These are phyloP conservation scores for Silene latifolia DNA, from an alignment of 148 eudicot genomes.

Conservation along the genomic window DNA sequence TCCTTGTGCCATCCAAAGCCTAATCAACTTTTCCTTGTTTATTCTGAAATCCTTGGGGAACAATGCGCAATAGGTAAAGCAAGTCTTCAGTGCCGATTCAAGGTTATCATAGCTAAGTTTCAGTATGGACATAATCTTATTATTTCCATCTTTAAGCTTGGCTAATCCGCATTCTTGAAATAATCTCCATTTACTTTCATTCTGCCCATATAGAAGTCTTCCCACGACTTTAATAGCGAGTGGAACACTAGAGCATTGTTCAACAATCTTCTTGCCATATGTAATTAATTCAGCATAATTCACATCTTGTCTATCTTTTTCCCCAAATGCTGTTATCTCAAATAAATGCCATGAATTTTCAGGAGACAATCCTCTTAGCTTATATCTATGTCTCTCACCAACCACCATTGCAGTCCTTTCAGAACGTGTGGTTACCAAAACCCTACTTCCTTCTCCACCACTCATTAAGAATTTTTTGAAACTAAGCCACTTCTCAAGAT, in stretches of 20 bases:
- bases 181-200: no score
- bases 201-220: no score
- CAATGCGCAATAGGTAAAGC: slow-evolving; percentile 8
- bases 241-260: neutral
- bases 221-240: slow-evolving; percentile 25
- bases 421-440: slow-evolving; percentile 32
- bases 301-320: neutral
- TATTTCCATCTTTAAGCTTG: no score
- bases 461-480: slow-evolving; percentile 6
- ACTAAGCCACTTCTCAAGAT: slow-evolving; percentile 6
- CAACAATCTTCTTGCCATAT: neutral
- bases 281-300: neutral
- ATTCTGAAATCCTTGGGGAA: slow-evolving; percentile 7
- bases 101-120: no score
- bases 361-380: slow-evolving; percentile 1
- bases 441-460: slow-evolving; percentile 18
- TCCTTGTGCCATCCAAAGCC: slow-evolving; percentile 12
- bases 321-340: neutral
- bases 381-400: neutral
- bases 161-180: no score
- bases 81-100: neutral
- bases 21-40: neutral
- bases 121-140: no score
- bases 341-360: slow-evolving; percentile 5
- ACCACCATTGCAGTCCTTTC: slow-evolving; percentile 2